phyloP scores from a whole-genome alignment of 495 filamentous ascomycete genomes.

The Penicillium daleae region DNA sequence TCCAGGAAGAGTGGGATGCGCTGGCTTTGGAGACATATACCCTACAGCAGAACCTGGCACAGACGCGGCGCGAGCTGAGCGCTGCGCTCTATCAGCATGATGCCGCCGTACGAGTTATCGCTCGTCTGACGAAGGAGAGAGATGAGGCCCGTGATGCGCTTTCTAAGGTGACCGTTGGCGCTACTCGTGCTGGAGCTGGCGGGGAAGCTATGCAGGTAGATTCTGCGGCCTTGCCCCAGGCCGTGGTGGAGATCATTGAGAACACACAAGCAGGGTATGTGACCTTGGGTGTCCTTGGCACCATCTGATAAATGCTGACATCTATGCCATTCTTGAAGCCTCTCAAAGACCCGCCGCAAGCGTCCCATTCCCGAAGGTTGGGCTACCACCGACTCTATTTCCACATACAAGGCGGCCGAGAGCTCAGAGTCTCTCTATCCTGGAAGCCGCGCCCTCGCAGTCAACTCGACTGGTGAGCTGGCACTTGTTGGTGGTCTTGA shows the following conservation, averaged over 20 bases:
- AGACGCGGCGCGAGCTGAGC: constrained; percentile 90
- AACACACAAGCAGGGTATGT: constrained; percentile 76
- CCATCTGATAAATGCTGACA: neutral
- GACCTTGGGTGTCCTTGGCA: neutral
- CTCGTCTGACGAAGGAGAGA: constrained; percentile 81
- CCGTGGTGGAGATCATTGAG: constrained; percentile 73
- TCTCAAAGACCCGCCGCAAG: constrained; percentile 85
- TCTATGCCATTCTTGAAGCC: constrained; percentile 52
- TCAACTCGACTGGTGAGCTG: constrained; percentile 66
- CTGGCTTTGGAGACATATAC: constrained; percentile 88
- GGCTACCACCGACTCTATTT: constrained; percentile 75
- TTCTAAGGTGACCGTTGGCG: constrained; percentile 75
- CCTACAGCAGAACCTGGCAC: constrained; percentile 81
- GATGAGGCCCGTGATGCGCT: constrained; percentile 95
- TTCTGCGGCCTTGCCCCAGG: constrained; percentile 68
- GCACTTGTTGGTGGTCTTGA: constrained; percentile 80
- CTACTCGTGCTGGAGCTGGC: constrained; percentile 54
- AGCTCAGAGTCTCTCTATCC: constrained; percentile 66
- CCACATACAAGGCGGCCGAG: constrained; percentile 62
- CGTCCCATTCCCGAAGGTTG: constrained; percentile 82
- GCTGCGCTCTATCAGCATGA: constrained; percentile 95
- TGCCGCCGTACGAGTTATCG: constrained; percentile 91
- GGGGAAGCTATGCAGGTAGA: constrained; percentile 94
- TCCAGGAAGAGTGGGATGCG: constrained; percentile 98
- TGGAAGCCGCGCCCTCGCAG: constrained; percentile 65